These are phyloP conservation scores for Phytophthora constricta DNA, from an alignment of 352 stramenopile genomes.

Conservation along the genomic window DNA sequence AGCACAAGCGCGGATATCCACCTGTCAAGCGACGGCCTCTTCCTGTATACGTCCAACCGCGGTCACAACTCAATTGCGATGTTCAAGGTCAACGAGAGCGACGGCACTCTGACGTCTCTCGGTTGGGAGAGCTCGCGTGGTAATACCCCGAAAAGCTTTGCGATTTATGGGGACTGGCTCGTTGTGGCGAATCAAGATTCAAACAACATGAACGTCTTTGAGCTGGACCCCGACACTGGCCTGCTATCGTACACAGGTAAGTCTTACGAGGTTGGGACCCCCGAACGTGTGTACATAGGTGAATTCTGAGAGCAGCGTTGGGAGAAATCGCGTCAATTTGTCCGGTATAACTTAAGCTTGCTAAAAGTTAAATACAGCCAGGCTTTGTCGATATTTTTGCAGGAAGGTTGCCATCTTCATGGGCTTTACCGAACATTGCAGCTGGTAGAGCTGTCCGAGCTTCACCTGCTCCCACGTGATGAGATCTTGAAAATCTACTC, in stretches of 20 bases:
- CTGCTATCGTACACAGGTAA: constrained; percentile 43
- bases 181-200: constrained; percentile 63
- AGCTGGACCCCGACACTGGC: constrained; percentile 35
- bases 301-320: constrained; percentile 6
- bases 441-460: constrained; percentile 26
- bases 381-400: constrained; percentile 17
- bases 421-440: constrained; percentile 37
- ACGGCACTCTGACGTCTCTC: constrained; percentile 35
- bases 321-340: background rate
- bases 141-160: constrained; percentile 49
- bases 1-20: constrained; percentile 50
- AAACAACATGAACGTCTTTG: constrained; percentile 53
- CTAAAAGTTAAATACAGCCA: no score
- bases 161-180: constrained; percentile 47
- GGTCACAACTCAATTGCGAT: constrained; percentile 64
- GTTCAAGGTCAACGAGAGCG: constrained; percentile 37
- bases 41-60: constrained; percentile 70
- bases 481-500: constrained; percentile 27
- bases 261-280: constrained; percentile 34
- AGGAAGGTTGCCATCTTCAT: constrained; percentile 38
- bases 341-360: no score
- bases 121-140: constrained; percentile 44
- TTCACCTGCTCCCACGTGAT: constrained; percentile 34
- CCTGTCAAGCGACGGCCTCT: constrained; percentile 48
- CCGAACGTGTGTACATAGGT: constrained; percentile 40